These are phyloP conservation scores for Boletus rubroflammeus DNA, from an alignment of 768 basidiomycete species.

Conservation along the genomic window DNA sequence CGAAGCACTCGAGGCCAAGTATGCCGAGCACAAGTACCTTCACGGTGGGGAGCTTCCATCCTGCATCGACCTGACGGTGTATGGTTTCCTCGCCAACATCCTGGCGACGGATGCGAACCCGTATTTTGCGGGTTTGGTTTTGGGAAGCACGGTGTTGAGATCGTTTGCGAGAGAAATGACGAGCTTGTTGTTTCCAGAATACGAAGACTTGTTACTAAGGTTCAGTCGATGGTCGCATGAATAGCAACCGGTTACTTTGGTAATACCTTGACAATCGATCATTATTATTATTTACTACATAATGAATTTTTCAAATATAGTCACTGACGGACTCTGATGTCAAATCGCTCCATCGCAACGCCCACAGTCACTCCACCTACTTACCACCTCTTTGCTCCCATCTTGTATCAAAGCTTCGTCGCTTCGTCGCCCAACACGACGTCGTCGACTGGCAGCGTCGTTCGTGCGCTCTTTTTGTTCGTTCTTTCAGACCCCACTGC, in stretches of 20 bases:
- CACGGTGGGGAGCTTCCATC: slow-evolving; percentile 28
- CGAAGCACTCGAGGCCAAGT: slow-evolving; percentile 29
- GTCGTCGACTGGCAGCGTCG: slow-evolving; percentile 6
- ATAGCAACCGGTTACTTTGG: not conserved
- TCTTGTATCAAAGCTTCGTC: no score
- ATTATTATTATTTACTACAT: no score
- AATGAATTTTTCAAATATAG: not conserved
- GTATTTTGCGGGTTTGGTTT: slow-evolving; percentile 23
- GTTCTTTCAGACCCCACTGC: not conserved
- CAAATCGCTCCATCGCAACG: slow-evolving; percentile 16
- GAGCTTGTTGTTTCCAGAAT: slow-evolving; percentile 26
- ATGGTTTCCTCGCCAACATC: slow-evolving; percentile 32
- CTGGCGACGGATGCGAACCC: slow-evolving; percentile 23
- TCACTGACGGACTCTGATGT: not conserved
- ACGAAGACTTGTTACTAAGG: slow-evolving; percentile 15
- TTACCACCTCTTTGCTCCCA: no score
- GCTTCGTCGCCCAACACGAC: slow-evolving; percentile 6
- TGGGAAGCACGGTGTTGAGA: slow-evolving; percentile 17
- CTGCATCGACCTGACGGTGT: slow-evolving; percentile 27
- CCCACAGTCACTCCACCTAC: not conserved
- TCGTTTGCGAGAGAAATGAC: slow-evolving; percentile 26
- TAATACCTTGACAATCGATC: not conserved
- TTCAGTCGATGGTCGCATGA: not conserved
- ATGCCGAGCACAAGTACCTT: slow-evolving; percentile 22
- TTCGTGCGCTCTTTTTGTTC: not conserved